Conservation (phyloP, 1,139 yeast genomes). For the Debaryomyces udenii region DNA sequence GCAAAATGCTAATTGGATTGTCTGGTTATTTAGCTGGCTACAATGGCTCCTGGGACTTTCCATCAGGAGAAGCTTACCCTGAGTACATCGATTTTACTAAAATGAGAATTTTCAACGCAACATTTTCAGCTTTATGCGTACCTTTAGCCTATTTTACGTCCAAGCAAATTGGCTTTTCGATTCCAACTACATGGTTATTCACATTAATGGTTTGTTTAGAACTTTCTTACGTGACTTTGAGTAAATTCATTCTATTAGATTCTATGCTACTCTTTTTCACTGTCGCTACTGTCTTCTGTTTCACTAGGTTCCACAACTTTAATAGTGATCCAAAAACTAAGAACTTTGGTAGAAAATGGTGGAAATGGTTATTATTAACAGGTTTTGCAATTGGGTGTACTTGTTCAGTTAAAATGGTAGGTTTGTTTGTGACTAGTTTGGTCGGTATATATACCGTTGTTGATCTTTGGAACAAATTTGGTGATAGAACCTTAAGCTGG, state of each 20-base stretch:
- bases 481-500: constrained; percentile 57
- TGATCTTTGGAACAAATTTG: constrained; percentile 71
- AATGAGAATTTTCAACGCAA: constrained; percentile 93
- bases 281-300: constrained; percentile 75
- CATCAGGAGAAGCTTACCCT: constrained; percentile 84
- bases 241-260: constrained; percentile 89
- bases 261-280: constrained; percentile 96
- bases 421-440: constrained; percentile 71
- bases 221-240: constrained; percentile 83
- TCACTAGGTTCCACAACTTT: constrained; percentile 76
- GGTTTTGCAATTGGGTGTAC: constrained; percentile 77
- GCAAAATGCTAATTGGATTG: constrained; percentile 94
- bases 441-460: constrained; percentile 77
- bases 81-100: constrained; percentile 83
- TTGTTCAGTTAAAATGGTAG: constrained; percentile 86
- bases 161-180: constrained; percentile 79
- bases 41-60: constrained; percentile 94
- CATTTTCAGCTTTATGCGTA: constrained; percentile 86
- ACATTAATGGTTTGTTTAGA: constrained; percentile 87
- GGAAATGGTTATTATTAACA: constrained; percentile 86
- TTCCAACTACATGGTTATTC: constrained; percentile 86
- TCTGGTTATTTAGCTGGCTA: constrained; percentile 95
- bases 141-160: constrained; percentile 94
- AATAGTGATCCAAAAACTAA: constrained; percentile 49
- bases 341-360: constrained; percentile 80